These are phyloP conservation scores for Talaromyces sp. DNA, from an alignment of 2,329 filamentous ascomycete genomes.

Conservation along the genomic window DNA sequence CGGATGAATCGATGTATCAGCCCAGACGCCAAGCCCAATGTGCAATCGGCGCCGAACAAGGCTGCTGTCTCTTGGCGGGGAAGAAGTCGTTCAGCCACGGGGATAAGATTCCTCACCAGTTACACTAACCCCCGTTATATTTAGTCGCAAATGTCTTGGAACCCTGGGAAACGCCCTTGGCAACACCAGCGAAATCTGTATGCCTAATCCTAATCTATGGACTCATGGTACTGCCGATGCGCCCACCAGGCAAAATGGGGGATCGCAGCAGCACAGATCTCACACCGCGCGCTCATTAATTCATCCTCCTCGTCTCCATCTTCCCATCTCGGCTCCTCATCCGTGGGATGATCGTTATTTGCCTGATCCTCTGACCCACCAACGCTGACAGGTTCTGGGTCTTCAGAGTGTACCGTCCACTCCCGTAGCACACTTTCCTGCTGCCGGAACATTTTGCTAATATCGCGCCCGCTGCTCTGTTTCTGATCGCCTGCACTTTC, in stretches of 20 bases:
- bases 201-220: constrained; percentile 13
- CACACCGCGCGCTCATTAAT: constrained; percentile 40
- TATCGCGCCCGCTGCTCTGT: constrained; percentile 69
- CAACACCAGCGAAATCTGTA: background rate
- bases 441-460: constrained; percentile 76
- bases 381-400: background rate
- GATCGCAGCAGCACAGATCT: constrained; percentile 49
- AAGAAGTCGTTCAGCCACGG: background rate
- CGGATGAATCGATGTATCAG: background rate
- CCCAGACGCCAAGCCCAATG: background rate
- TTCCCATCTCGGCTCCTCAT: constrained; percentile 5
- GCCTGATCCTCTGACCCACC: background rate
- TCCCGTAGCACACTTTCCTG: constrained; percentile 71
- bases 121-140: too few relatives aligned
- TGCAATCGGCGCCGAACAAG: constrained; percentile 12
- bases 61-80: background rate
- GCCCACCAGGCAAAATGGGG: constrained; percentile 55
- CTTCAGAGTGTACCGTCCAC: constrained; percentile 57
- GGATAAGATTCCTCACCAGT: too few relatives aligned
- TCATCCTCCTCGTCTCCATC: constrained; percentile 16
- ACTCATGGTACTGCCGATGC: constrained; percentile 52
- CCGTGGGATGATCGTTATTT: too few relatives aligned
- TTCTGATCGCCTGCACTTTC: constrained; percentile 56
- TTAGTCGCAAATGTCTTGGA: too few relatives aligned
- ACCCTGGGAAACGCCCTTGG: background rate